These are phyloP conservation scores for Lactarius vividus DNA, from an alignment of 768 basidiomycete genomes.

Conservation along the genomic window DNA sequence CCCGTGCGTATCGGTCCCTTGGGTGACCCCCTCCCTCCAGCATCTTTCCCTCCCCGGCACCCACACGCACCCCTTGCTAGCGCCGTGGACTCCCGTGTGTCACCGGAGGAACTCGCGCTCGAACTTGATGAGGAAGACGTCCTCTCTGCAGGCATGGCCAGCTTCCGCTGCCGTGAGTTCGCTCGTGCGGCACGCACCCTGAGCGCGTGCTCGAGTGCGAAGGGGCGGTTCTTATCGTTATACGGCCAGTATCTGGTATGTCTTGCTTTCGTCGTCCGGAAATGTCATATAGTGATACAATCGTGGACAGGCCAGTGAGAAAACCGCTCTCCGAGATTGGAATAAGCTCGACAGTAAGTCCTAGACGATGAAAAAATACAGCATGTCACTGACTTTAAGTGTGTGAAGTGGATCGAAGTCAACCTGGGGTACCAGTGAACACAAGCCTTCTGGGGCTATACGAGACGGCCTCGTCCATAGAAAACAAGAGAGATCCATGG, in stretches of 20 bases:
- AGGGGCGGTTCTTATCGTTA: no score
- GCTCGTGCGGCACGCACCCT: no score
- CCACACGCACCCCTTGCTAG: constrained; percentile 19
- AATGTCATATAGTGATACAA: no score
- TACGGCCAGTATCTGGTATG: no score
- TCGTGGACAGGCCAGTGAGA: no score
- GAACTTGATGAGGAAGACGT: constrained; percentile 67
- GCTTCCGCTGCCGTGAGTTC: constrained; percentile 71
- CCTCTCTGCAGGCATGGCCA: constrained; percentile 68
- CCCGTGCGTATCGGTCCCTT: no score
- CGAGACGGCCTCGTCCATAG: constrained; percentile 41
- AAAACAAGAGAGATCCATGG: no score
- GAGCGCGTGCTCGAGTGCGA: no score
- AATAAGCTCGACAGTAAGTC: no score
- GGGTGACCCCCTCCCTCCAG: constrained; percentile 29
- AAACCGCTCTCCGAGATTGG: no score
- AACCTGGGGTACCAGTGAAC: constrained; percentile 67
- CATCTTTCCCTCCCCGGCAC: constrained; percentile 18
- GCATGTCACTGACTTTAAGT: background rate
- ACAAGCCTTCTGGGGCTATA: constrained; percentile 55
- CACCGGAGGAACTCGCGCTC: constrained; percentile 32
- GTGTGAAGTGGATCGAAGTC: constrained; percentile 61
- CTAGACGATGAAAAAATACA: background rate
- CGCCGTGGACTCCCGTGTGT: constrained; percentile 12
- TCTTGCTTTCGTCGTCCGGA: no score